These are phyloP conservation scores for Globisporangium barbulae DNA, from an alignment of 352 stramenopile genomes.

Conservation along the genomic window DNA sequence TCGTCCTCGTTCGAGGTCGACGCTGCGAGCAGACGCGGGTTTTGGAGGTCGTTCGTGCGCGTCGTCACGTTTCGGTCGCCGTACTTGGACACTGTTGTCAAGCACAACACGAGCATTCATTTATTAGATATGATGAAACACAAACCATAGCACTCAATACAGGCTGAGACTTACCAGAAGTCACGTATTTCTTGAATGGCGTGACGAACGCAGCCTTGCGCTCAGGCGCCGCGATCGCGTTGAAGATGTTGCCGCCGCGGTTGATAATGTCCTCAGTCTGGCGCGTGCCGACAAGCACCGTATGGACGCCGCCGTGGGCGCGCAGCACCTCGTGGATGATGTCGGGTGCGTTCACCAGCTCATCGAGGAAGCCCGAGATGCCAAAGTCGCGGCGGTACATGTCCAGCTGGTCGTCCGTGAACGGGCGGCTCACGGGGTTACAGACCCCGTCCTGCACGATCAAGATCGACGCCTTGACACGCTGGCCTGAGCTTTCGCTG, in stretches of 20 bases:
- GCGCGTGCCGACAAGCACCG: conserved; percentile 69
- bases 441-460: conserved; percentile 62
- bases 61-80: conserved; percentile 82
- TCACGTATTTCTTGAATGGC: conserved; percentile 86
- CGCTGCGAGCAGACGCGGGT: conserved; percentile 56
- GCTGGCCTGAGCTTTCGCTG: conserved; percentile 33
- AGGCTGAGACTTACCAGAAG: conserved; percentile 39
- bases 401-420: conserved; percentile 52
- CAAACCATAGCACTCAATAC: not conserved
- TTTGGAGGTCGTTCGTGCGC: conserved; percentile 76
- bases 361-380: conserved; percentile 75
- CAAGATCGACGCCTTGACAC: conserved; percentile 65
- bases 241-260: conserved; percentile 59
- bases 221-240: conserved; percentile 42
- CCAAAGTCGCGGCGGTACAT: conserved; percentile 49
- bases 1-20: conserved; percentile 81
- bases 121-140: not conserved
- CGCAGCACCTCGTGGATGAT: conserved; percentile 81
- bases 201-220: conserved; percentile 77
- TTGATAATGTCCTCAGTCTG: conserved; percentile 81
- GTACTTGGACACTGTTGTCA: conserved; percentile 72
- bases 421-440: conserved; percentile 51
- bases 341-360: conserved; percentile 78
- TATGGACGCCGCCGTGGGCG: conserved; percentile 66
- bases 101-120: not conserved